Conservation (phyloP, 2,329 filamentous ascomycete species). For the Calonectria ilicicola region DNA sequence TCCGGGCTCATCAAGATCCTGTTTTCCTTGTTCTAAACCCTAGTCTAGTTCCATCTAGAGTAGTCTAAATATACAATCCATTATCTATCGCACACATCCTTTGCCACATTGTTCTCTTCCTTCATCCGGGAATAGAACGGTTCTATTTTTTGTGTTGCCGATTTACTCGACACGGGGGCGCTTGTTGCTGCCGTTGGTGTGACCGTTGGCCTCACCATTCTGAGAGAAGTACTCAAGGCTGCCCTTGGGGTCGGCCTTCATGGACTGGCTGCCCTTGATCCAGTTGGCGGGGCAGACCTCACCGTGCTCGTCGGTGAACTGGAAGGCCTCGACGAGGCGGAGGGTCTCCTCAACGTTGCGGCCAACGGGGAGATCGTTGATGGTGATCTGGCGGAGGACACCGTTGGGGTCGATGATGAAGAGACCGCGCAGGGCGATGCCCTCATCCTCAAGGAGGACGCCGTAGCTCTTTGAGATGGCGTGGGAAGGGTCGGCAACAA, state of each 20-base stretch:
- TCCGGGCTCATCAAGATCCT: neutral
- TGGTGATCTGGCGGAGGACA: conserved; percentile 70
- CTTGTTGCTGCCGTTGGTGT: conserved; percentile 23
- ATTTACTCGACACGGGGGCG: conserved; percentile 9
- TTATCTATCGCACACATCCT: neutral
- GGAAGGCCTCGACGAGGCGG: conserved; percentile 78
- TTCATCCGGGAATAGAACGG: neutral
- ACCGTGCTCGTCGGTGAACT: conserved; percentile 87
- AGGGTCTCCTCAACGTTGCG: conserved; percentile 74
- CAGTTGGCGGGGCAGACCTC: conserved; percentile 73
- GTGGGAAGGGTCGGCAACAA: conserved; percentile 72
- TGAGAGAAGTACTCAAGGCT: conserved; percentile 60
- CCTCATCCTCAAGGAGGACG: conserved; percentile 73
- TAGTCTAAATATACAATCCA: conserved; percentile 9
- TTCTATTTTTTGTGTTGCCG: neutral
- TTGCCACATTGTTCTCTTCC: neutral
- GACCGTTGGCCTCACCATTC: conserved; percentile 1
- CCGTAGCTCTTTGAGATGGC: conserved; percentile 71
- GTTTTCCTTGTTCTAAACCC: neutral
- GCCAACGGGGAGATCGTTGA: conserved; percentile 75
- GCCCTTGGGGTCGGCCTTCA: conserved; percentile 65
- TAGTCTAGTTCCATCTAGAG: conserved; percentile 7
- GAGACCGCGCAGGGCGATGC: conserved; percentile 71
- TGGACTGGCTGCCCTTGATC: conserved; percentile 59
- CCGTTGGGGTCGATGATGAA: conserved; percentile 77